Percentiles rank a stretch among this genome's conserved stretches.
Evolutionary conservation across 129 eudicot species (phyloP).

Genomic region (Flaveria ramosissima): DNA sequence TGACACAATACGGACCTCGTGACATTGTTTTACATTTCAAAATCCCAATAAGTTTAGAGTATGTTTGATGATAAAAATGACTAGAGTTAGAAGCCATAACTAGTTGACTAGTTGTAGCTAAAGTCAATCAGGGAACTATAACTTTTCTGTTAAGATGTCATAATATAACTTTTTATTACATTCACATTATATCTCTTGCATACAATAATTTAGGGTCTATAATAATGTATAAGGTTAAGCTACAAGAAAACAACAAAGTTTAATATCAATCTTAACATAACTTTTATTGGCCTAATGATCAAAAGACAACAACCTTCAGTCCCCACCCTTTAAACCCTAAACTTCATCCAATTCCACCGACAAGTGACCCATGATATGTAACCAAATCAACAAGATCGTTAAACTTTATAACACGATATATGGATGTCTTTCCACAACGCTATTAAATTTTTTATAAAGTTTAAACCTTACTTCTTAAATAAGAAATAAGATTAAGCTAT

Average conservation of each 20-base stretch:
- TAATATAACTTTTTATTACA: not conserved
- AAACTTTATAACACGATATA: not conserved
- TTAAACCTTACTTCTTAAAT: not conserved
- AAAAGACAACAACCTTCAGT: not conserved
- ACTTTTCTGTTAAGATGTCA: too few species aligned
- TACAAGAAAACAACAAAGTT: not conserved
- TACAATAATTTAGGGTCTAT: not conserved
- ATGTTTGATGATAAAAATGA: too few species aligned
- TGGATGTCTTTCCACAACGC: not conserved
- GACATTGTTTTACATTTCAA: too few species aligned
- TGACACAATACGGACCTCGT: too few species aligned
- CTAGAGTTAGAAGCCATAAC: too few species aligned
- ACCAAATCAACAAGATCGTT: too few species aligned
- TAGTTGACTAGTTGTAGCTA: too few species aligned
- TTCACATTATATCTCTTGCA: not conserved
- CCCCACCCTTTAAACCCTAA: not conserved
- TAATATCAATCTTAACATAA: not conserved
- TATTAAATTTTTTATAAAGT: too few species aligned
- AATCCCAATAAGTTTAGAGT: too few species aligned
- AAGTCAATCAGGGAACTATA: too few species aligned
- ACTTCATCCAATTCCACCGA: not conserved
- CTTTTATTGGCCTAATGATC: not conserved
- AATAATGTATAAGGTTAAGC: not conserved
- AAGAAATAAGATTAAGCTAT: not conserved
- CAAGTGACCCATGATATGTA: too few species aligned